Conservation (phyloP, 768 basidiomycete genomes). For the Termitomyces sp. region DNA sequence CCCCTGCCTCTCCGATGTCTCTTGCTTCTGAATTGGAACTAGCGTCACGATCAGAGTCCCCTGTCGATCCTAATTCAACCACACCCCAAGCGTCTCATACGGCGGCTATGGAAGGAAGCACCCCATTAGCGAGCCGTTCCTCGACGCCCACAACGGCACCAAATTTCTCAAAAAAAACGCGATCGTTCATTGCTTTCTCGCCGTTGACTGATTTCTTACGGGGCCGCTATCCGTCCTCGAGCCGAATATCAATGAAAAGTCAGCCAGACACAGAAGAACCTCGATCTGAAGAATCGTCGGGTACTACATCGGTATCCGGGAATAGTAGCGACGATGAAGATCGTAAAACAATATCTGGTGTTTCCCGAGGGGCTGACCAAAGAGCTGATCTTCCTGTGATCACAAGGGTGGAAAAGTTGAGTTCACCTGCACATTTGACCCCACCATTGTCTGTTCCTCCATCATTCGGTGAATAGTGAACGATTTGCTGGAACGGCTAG, state of each 20-base stretch:
- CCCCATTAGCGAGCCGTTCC: conserved; percentile 48
- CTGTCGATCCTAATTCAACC: conserved; percentile 17
- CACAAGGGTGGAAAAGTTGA: conserved; percentile 7
- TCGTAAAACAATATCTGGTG: conserved; percentile 31
- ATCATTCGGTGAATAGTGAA: conserved; percentile 2
- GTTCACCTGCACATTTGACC: conserved; percentile 4
- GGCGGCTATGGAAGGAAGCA: conserved; percentile 24
- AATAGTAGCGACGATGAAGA: conserved; percentile 32
- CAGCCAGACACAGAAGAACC: conserved; percentile 10
- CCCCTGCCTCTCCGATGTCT: conserved; percentile 21
- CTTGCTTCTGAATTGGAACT: conserved; percentile 18
- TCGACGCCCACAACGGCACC: conserved; percentile 47
- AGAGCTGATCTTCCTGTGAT: neutral
- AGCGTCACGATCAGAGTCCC: conserved; percentile 17
- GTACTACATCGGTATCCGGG: conserved; percentile 7
- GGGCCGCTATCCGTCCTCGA: conserved; percentile 50
- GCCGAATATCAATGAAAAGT: conserved; percentile 17
- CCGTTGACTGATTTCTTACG: conserved; percentile 63
- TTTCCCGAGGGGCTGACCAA: conserved; percentile 3
- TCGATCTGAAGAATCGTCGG: conserved; percentile 10
- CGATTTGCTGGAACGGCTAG: neutral
- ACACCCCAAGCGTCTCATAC: conserved; percentile 32
- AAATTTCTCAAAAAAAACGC: conserved; percentile 34
- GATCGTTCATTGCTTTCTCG: conserved; percentile 53
- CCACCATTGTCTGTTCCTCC: neutral